Conservation (phyloP, 805 yeast genomes). For the Cyberlindnera lachancei region DNA sequence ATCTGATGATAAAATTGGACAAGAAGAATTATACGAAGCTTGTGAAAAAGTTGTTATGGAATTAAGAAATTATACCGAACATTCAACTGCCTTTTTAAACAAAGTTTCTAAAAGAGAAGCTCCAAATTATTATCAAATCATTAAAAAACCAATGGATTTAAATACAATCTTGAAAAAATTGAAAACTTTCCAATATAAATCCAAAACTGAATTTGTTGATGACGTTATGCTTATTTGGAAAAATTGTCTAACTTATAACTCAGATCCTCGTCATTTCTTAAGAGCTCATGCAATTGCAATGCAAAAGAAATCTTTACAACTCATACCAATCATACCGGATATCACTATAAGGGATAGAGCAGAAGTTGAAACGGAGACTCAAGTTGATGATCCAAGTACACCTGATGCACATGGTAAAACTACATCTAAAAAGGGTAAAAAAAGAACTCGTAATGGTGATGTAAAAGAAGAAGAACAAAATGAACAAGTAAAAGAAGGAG, state of each 20-base stretch:
- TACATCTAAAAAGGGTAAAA: conserved; percentile 30
- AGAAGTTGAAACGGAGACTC: conserved; percentile 50
- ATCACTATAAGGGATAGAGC: conserved; percentile 66
- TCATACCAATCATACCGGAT: conserved; percentile 85
- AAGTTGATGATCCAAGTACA: conserved; percentile 18
- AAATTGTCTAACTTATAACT: conserved; percentile 85
- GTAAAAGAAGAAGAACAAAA: conserved; percentile 24
- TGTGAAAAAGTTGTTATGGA: conserved; percentile 93
- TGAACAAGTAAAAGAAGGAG: conserved; percentile 3
- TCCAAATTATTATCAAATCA: conserved; percentile 86
- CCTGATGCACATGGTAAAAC: conserved; percentile 25
- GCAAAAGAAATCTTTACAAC: conserved; percentile 77
- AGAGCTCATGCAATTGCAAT: conserved; percentile 92
- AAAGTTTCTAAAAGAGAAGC: conserved; percentile 98
- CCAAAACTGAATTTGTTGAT: conserved; percentile 87
- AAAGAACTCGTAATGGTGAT: conserved; percentile 29
- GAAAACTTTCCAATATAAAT: conserved; percentile 71
- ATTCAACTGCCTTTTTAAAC: conserved; percentile 90
- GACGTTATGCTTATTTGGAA: conserved; percentile 94
- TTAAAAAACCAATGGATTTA: conserved; percentile 93
- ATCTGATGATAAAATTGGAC: conserved; percentile 89
- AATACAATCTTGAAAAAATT: conserved; percentile 90
- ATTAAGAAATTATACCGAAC: conserved; percentile 87
- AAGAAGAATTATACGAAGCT: conserved; percentile 95
- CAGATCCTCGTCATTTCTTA: conserved; percentile 89